Evolutionary conservation across 2,329 filamentous ascomycete species (phyloP).

Genomic region (Bretziella fagacearum): DNA sequence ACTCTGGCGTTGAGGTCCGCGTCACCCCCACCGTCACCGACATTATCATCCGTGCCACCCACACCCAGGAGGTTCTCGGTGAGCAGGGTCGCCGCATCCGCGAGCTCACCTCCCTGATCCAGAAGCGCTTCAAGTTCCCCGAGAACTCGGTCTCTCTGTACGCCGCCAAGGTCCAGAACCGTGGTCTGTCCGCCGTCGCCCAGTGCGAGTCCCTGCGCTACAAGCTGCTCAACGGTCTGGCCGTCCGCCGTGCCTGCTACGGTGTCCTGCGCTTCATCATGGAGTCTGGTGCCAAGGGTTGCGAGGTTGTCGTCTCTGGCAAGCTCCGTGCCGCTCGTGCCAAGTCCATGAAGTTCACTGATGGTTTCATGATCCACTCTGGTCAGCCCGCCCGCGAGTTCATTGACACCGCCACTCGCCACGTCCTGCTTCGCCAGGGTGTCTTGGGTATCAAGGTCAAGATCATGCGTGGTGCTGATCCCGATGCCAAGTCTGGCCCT

Average conservation of each 20-base stretch:
- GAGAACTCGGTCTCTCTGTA: slow-evolving; percentile 99
- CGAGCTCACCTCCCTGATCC: slow-evolving; percentile 99
- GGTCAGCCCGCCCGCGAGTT: slow-evolving; percentile 99
- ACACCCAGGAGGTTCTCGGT: slow-evolving; percentile 99
- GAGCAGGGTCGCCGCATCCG: slow-evolving; percentile 99
- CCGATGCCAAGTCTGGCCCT: slow-evolving; percentile 95
- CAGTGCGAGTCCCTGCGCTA: slow-evolving; percentile 99
- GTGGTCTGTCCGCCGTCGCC: slow-evolving; percentile 97
- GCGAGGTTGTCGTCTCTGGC: slow-evolving; percentile 97
- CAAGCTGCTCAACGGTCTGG: slow-evolving; percentile 99
- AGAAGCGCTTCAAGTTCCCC: slow-evolving; percentile 99
- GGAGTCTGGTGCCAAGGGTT: slow-evolving; percentile 99
- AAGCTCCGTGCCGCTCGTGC: slow-evolving; percentile 98
- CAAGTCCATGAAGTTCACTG: slow-evolving; percentile 99
- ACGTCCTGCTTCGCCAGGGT: slow-evolving; percentile 99
- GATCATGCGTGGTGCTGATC: slow-evolving; percentile 99
- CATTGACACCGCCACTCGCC: slow-evolving; percentile 94
- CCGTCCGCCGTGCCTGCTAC: slow-evolving; percentile 97
- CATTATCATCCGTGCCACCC: slow-evolving; percentile 99
- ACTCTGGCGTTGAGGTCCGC: slow-evolving; percentile 99
- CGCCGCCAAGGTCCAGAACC: slow-evolving; percentile 99
- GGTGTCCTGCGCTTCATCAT: slow-evolving; percentile 99
- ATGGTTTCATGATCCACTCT: slow-evolving; percentile 99
- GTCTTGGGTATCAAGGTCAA: slow-evolving; percentile 99
- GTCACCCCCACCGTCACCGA: slow-evolving; percentile 99